Percentiles rank a stretch among this genome's conserved stretches.
Evolutionary conservation across 2,329 filamentous ascomycete species (phyloP).

Genomic region (Phialemoniopsis sp.): DNA sequence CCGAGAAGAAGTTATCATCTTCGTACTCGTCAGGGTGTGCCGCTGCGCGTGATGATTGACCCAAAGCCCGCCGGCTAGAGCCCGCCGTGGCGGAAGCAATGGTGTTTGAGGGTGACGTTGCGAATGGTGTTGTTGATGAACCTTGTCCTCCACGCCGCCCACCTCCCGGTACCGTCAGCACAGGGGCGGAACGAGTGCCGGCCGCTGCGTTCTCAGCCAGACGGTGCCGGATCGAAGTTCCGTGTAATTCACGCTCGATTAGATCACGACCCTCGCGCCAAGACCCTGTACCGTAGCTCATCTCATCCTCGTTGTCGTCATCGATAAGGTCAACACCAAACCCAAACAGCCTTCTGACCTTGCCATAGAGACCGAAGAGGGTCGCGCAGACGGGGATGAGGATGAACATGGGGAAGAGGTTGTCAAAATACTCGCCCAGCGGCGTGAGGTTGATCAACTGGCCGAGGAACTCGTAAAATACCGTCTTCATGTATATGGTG

Average conservation of each 20-base stretch:
- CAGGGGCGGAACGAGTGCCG: constrained; percentile 32
- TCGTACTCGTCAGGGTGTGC: constrained; percentile 50
- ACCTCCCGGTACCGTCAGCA: constrained; percentile 42
- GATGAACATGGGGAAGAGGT: constrained; percentile 84
- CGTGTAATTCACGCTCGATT: constrained; percentile 80
- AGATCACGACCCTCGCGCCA: constrained; percentile 92
- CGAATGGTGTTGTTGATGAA: constrained; percentile 37
- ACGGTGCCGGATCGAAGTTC: constrained; percentile 50
- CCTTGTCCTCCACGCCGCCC: constrained; percentile 17
- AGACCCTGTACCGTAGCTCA: constrained; percentile 69
- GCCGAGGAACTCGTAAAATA: constrained; percentile 86
- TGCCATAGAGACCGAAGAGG: constrained; percentile 84
- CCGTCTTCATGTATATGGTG: constrained; percentile 69
- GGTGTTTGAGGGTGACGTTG: constrained; percentile 27
- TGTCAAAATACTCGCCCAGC: constrained; percentile 79
- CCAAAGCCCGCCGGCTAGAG: constrained; percentile 13
- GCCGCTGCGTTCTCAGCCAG: constrained; percentile 14
- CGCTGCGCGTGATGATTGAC: constrained; percentile 20
- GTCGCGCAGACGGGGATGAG: constrained; percentile 82
- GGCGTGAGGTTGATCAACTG: constrained; percentile 77
- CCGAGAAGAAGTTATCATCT: constrained; percentile 79
- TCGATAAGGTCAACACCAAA: constrained; percentile 73
- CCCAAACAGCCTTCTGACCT: constrained; percentile 70
- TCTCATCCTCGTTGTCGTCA: constrained; percentile 61
- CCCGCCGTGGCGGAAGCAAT: constrained; percentile 8